A percentile compares a stretch with the other conserved stretches of the same genome.
Evolutionary conservation across 805 yeast species (phyloP).

Genomic region (Jamesozyma spencerorum): DNA sequence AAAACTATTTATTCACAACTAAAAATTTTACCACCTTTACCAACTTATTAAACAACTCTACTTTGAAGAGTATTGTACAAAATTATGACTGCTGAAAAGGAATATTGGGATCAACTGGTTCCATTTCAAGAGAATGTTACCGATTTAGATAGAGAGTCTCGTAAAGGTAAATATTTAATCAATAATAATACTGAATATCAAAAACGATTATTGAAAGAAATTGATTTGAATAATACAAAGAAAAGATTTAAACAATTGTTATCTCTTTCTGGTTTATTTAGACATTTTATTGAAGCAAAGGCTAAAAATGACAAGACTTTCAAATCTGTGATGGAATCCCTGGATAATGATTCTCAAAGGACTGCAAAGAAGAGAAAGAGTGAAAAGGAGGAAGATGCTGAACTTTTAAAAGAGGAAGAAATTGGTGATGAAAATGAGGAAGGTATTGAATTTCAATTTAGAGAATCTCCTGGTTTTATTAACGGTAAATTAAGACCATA

Average conservation of each 20-base stretch:
- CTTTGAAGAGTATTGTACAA: too few species aligned
- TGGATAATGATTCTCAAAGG: slow-evolving; percentile 16
- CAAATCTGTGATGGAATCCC: slow-evolving; percentile 40
- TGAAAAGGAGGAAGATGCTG: slow-evolving; percentile 73
- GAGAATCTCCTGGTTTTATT: slow-evolving; percentile 74
- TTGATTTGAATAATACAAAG: slow-evolving; percentile 44
- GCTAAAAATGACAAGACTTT: slow-evolving; percentile 54
- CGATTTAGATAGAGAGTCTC: slow-evolving; percentile 3
- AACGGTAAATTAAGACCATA: slow-evolving; percentile 61
- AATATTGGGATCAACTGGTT: slow-evolving; percentile 11
- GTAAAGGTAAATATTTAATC: slow-evolving; percentile 7
- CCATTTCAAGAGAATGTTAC: slow-evolving; percentile 9
- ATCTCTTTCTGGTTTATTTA: slow-evolving; percentile 56
- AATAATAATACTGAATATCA: slow-evolving; percentile 1
- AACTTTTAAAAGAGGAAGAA: slow-evolving; percentile 43
- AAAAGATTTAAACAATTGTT: slow-evolving; percentile 58
- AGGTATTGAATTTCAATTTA: slow-evolving; percentile 39
- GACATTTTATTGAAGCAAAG: slow-evolving; percentile 57
- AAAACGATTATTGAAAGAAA: background rate
- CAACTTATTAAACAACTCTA: background rate
- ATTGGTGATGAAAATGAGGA: slow-evolving; percentile 15
- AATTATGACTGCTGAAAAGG: slow-evolving; percentile 9
- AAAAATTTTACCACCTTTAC: background rate
- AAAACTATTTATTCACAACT: background rate
- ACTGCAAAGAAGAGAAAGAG: slow-evolving; percentile 51